These are phyloP conservation scores for Colletotrichum eleusines DNA, from an alignment of 2,329 filamentous ascomycete species.

Conservation along the genomic window DNA sequence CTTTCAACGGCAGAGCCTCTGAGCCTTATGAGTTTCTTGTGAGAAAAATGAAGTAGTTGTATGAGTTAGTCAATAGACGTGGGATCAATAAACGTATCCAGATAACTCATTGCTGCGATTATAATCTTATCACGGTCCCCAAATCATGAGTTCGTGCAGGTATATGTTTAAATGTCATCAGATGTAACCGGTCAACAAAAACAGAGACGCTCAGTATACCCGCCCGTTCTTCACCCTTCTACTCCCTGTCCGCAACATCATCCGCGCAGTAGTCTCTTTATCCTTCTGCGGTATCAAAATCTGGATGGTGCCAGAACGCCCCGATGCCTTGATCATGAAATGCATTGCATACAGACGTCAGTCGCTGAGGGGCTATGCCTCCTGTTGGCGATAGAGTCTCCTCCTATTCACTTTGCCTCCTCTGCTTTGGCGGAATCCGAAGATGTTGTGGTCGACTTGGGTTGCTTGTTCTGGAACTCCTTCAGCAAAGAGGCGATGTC, in stretches of 20 bases:
- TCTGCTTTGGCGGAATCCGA: constrained; percentile 26
- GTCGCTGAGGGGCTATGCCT: background rate
- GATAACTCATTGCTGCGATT: constrained; percentile 29
- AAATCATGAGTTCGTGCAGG: constrained; percentile 37
- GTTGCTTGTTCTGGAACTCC: constrained; percentile 59
- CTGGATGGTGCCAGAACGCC: constrained; percentile 15
- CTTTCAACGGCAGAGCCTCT: constrained; percentile 2
- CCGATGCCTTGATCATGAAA: constrained; percentile 24
- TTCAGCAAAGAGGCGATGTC: constrained; percentile 65
- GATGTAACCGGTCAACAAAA: constrained; percentile 27
- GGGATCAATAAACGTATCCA: constrained; percentile 6
- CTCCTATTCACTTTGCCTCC: constrained; percentile 3
- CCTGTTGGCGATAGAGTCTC: background rate
- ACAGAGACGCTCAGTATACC: constrained; percentile 27
- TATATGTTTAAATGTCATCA: constrained; percentile 33
- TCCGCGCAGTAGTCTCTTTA: background rate
- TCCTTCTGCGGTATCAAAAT: constrained; percentile 15
- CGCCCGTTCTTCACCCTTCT: constrained; percentile 24
- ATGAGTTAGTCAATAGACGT: background rate
- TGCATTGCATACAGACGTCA: constrained; percentile 12
- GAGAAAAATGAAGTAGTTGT: background rate
- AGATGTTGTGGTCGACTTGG: constrained; percentile 13
- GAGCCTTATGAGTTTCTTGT: no score
- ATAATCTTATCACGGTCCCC: constrained; percentile 25
- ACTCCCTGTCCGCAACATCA: background rate